Conservation (phyloP, 495 filamentous ascomycete genomes). For the Aspergillus carlsbadensis region DNA sequence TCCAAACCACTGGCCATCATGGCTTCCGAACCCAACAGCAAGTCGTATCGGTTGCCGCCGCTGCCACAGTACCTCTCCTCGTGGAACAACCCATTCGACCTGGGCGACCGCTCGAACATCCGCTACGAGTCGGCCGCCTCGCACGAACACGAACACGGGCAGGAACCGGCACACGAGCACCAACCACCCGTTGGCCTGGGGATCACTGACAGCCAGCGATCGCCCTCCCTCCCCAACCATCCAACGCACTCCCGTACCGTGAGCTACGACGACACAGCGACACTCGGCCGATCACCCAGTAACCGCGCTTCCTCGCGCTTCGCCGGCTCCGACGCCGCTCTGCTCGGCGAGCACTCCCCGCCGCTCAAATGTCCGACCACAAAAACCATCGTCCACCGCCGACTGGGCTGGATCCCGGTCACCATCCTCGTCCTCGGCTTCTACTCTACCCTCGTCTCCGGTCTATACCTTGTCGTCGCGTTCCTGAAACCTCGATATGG, state of each 20-base stretch:
- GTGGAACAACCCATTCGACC: background rate
- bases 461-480: slow-evolving; percentile 60
- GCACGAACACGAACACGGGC: background rate
- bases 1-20: too few species aligned
- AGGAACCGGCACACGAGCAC: background rate
- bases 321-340: background rate
- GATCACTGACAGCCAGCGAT: background rate
- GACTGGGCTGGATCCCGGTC: slow-evolving; percentile 57
- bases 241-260: background rate
- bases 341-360: background rate
- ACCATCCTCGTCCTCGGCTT: slow-evolving; percentile 59
- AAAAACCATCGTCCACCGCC: slow-evolving; percentile 28
- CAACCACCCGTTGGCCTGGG: slow-evolving; percentile 3
- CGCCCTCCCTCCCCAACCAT: background rate
- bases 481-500: slow-evolving; percentile 61
- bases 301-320: background rate
- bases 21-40: too few species aligned
- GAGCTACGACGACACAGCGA: background rate
- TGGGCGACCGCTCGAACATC: slow-evolving; percentile 4
- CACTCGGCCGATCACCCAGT: background rate
- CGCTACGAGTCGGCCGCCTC: background rate
- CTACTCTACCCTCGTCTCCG: slow-evolving; percentile 66
- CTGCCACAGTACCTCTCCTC: background rate
- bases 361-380: slow-evolving; percentile 2
- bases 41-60: too few species aligned